These are phyloP conservation scores for Thymus mandschuricus DNA, from an alignment of 257 asterid genomes.

Conservation along the genomic window DNA sequence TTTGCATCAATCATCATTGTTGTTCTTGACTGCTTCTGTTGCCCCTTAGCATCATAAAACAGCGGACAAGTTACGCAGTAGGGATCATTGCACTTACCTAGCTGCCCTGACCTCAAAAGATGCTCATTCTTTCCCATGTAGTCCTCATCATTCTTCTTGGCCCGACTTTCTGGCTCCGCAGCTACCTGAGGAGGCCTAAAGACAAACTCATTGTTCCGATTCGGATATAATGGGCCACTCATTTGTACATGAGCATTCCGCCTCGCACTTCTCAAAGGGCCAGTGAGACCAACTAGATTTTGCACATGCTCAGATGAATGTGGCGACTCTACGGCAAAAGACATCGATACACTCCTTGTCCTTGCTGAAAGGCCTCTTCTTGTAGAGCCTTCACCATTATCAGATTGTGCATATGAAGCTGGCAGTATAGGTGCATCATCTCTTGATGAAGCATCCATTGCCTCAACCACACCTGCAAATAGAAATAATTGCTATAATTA, in stretches of 20 bases:
- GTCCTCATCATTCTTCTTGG: conserved; percentile 39
- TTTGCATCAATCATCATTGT: conserved; percentile 59
- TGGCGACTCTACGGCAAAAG: conserved; percentile 48
- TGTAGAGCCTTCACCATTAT: conserved; percentile 38
- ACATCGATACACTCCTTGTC: conserved; percentile 73
- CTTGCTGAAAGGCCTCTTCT: conserved; percentile 29
- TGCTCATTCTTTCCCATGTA: conserved; percentile 59
- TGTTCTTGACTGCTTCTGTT: conserved; percentile 43
- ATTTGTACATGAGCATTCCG: conserved; percentile 44
- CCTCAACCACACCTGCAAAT: conserved; percentile 29
- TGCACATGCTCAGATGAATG: conserved; percentile 45
- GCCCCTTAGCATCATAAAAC: conserved; percentile 51
- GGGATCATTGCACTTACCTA: conserved; percentile 90
- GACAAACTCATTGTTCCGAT: conserved; percentile 42
- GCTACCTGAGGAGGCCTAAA: conserved; percentile 42
- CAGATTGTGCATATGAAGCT: conserved; percentile 43
- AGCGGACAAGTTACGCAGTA: conserved; percentile 92
- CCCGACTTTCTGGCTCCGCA: conserved; percentile 37
- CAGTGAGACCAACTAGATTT: conserved; percentile 60
- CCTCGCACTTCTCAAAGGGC: conserved; percentile 61
- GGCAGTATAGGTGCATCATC: conserved; percentile 68
- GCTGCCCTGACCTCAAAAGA: conserved; percentile 80
- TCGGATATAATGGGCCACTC: conserved; percentile 61
- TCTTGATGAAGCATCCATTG: conserved; percentile 64
- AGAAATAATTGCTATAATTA: not conserved